Conservation (phyloP, 2,329 filamentous ascomycete species). For the Cyanodermella asteris region DNA sequence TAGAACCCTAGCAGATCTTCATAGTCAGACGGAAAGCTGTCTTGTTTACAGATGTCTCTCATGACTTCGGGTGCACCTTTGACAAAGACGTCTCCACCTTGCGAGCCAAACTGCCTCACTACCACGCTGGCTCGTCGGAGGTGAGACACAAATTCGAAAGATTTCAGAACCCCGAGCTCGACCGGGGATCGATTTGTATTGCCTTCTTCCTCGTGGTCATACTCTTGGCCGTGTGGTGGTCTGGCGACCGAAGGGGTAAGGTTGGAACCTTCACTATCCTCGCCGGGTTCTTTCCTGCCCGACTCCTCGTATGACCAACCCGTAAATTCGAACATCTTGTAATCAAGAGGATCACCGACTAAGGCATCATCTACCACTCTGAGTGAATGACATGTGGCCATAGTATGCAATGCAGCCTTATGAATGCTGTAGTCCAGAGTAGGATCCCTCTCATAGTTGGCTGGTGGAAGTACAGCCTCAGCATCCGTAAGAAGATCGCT, state of each 20-base stretch:
- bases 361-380: constrained; percentile 71
- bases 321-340: constrained; percentile 98
- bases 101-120: constrained; percentile 67
- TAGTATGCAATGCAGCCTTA: constrained; percentile 64
- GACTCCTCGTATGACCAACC: constrained; percentile 84
- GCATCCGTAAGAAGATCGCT: constrained; percentile 53
- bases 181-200: constrained; percentile 23
- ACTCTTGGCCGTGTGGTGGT: constrained; percentile 44
- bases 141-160: constrained; percentile 89
- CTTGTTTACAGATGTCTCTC: constrained; percentile 70
- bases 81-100: constrained; percentile 71
- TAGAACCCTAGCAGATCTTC: constrained; percentile 77
- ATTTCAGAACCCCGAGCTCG: constrained; percentile 75
- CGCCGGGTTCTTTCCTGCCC: constrained; percentile 40
- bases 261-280: constrained; percentile 52
- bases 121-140: constrained; percentile 82
- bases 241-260: constrained; percentile 69
- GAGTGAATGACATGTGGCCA: constrained; percentile 93
- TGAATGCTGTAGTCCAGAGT: constrained; percentile 38
- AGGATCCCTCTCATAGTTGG: constrained; percentile 33
- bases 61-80: constrained; percentile 95
- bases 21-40: constrained; percentile 72
- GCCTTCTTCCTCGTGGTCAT: constrained; percentile 27
- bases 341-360: constrained; percentile 77
- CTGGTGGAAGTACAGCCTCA: constrained; percentile 33